Percentiles rank a stretch among this genome's conserved stretches.
phyloP scores from a whole-genome alignment of 768 basidiomycete genomes.

The Kwoniella bestiolae region DNA sequence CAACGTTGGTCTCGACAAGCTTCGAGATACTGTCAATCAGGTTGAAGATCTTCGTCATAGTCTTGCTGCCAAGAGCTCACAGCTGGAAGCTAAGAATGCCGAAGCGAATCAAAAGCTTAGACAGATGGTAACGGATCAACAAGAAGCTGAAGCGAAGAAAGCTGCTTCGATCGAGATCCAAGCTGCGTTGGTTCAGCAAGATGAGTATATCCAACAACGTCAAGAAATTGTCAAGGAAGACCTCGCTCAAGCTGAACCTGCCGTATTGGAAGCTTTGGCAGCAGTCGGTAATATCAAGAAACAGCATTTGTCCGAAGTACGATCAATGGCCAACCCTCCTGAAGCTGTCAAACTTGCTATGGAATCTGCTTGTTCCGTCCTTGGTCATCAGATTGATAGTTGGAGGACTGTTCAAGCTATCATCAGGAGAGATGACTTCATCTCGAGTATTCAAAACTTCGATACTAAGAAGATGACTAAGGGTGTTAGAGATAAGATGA shows the following conservation, averaged over 20 bases:
- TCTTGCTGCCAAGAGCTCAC: constrained; percentile 87
- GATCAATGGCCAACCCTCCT: constrained; percentile 97
- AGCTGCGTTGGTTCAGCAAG: constrained; percentile 87
- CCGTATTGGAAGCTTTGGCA: constrained; percentile 88
- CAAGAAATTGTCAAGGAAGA: constrained; percentile 88
- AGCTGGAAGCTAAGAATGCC: constrained; percentile 87
- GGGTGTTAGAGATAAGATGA: constrained; percentile 84
- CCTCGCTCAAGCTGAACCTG: constrained; percentile 95
- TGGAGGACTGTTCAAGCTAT: constrained; percentile 96
- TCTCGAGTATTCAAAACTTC: constrained; percentile 91
- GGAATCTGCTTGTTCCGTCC: constrained; percentile 95
- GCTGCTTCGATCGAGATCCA: constrained; percentile 94
- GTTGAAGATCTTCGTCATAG: constrained; percentile 96
- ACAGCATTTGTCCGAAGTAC: constrained; percentile 93
- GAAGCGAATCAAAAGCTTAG: constrained; percentile 97
- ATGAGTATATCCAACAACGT: constrained; percentile 84
- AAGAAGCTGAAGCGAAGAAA: constrained; percentile 98
- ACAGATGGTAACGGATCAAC: constrained; percentile 97
- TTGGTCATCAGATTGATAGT: constrained; percentile 94
- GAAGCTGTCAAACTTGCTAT: constrained; percentile 97
- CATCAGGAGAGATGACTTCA: constrained; percentile 96
- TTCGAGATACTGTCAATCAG: constrained; percentile 91
- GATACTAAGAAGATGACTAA: constrained; percentile 94
- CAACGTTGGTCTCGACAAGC: constrained; percentile 95
- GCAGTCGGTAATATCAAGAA: constrained; percentile 98